phyloP scores from a whole-genome alignment of 2,329 filamentous ascomycete genomes.

The Fusarium sp. region DNA sequence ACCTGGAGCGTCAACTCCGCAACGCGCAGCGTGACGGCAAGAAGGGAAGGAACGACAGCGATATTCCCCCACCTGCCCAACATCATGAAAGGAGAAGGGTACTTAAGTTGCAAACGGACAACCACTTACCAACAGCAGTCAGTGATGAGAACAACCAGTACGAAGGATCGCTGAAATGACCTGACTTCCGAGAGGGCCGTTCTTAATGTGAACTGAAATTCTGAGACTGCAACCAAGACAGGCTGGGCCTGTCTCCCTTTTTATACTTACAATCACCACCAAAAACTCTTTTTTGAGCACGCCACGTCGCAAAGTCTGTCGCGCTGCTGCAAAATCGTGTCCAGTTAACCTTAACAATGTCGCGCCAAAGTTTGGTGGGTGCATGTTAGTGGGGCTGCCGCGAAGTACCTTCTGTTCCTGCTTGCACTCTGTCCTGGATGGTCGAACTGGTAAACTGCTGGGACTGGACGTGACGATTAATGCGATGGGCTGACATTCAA shows the following conservation, averaged over 20 bases:
- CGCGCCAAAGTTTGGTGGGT: not conserved
- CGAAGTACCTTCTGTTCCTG: not conserved
- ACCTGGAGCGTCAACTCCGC: not conserved
- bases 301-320: not conserved
- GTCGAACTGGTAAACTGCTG: not conserved
- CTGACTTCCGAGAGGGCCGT: not conserved
- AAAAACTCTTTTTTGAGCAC: not conserved
- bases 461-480: rapidly evolving
- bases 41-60: not conserved
- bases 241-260: not conserved
- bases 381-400: not conserved
- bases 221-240: not conserved
- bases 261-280: not conserved
- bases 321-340: not conserved
- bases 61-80: not conserved
- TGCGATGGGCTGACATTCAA: not conserved
- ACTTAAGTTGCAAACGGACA: not conserved
- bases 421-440: not conserved
- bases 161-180: not conserved
- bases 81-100: not conserved
- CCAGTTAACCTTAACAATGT: not conserved
- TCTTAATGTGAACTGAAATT: not conserved
- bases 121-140: conserved; percentile 1
- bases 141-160: not conserved
- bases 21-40: too few species aligned